Base-by-base conservation (phyloP, 2,329 filamentous ascomycete species). In the Acephala macrosclerotiorum region DNA sequence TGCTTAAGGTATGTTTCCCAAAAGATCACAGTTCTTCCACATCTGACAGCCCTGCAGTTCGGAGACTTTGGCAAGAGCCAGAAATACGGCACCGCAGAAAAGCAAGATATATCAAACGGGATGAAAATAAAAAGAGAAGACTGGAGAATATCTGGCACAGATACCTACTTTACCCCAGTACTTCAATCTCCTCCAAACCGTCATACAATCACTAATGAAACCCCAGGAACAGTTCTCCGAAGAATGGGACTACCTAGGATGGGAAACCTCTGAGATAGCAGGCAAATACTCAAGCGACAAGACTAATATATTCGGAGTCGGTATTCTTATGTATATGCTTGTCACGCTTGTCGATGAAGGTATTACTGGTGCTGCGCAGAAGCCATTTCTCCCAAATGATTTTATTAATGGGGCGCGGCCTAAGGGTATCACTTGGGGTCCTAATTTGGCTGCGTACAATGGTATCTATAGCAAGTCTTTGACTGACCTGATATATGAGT, bases 401-500 rank as follows among this genome's bases (percentile, higher is more conserved):
- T n/a, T 42, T 4, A 59, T 67, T 26, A n/a, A 22, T 18, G 35
- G 26, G 1, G 7, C 35, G 20, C 26, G 40, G 11, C 26, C 65
- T 12, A 59, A 56, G 25, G 58, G 66, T 8, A 25, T 14, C 3
- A 65, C 63, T 9, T 65, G 4, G 3, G 47, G 47, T 29, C 16
- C 29, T 6, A 9, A 11, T 20, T n/a, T 61, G 2, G 26, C 16
- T 14, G 53, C 53, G 22, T 40, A 57, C 26, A 18, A 25, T 0
- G 26, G 47, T 8, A 20, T 14, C 16, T 69, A 63, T 35, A 66
- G 65, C 22, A 6, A 60, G 5, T 16, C 26, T 2, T 65, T 67
- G 7, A 65, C 29, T 14, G 40, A 66, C 22, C 26, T 62, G 18
- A 61, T 70, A 14, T 64, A 62, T 22, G 61, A 66, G 45, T 68